phyloP scores from a whole-genome alignment of 257 asterid species.

The Forsythia viridissima region DNA sequence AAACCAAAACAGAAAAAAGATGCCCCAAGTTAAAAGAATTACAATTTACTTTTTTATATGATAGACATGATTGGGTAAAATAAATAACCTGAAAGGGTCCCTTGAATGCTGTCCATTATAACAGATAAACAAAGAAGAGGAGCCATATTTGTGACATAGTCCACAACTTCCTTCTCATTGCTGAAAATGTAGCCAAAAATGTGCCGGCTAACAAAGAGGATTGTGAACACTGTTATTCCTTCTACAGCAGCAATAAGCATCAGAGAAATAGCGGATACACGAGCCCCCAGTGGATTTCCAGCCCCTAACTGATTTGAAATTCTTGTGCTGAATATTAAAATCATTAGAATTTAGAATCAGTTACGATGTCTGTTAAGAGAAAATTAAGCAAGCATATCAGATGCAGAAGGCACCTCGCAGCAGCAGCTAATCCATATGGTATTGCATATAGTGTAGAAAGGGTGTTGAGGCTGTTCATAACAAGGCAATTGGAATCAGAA shows the following conservation, averaged over 20 bases:
- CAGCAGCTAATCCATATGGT: conserved; percentile 70
- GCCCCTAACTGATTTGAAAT: conserved; percentile 82
- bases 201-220: conserved; percentile 51
- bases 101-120: conserved; percentile 61
- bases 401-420: conserved; percentile 53
- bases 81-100: conserved; percentile 58
- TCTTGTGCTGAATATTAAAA: conserved; percentile 55
- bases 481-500: background rate
- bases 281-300: conserved; percentile 65
- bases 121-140: conserved; percentile 66
- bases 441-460: conserved; percentile 57
- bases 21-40: background rate
- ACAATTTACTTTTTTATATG: background rate
- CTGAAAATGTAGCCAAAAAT: conserved; percentile 75
- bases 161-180: conserved; percentile 70
- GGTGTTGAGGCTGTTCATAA: conserved; percentile 48
- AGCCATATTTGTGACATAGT: conserved; percentile 60
- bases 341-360: background rate
- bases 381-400: background rate
- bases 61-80: background rate
- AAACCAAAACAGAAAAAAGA: background rate
- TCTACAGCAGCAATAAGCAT: conserved; percentile 51
- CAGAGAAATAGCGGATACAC: conserved; percentile 46
- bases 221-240: conserved; percentile 39
- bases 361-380: background rate